A percentile compares a stretch with the other conserved stretches of the same genome.
Evolutionary conservation across 768 basidiomycete species (phyloP).

Genomic region (Suillus decipiens): DNA sequence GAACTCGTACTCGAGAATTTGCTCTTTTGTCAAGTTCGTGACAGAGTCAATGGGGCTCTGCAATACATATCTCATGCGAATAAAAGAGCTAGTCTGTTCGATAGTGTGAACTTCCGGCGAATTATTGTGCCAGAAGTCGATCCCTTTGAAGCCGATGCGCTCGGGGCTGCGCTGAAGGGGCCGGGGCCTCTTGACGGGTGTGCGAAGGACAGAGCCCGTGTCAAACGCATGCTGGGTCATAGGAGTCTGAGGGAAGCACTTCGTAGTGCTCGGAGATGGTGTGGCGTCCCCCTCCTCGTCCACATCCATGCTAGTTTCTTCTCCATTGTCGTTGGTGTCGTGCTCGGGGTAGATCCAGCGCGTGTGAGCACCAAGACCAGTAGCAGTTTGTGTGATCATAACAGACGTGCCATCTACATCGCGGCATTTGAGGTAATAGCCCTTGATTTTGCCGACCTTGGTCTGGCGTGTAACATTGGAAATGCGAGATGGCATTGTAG

Average conservation of each 20-base stretch:
- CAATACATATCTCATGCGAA: slow-evolving; percentile 21
- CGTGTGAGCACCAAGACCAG: slow-evolving; percentile 15
- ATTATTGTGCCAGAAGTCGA: slow-evolving; percentile 24
- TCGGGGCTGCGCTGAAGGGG: slow-evolving; percentile 31
- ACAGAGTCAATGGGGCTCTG: slow-evolving; percentile 22
- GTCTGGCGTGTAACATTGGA: slow-evolving; percentile 4
- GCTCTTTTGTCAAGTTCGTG: slow-evolving; percentile 19
- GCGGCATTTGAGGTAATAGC: slow-evolving; percentile 15
- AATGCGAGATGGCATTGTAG: slow-evolving; percentile 14
- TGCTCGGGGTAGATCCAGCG: slow-evolving; percentile 15
- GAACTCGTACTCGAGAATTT: slow-evolving; percentile 11
- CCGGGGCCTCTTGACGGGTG: slow-evolving; percentile 29
- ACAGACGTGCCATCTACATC: slow-evolving; percentile 16
- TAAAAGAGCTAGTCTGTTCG: neutral
- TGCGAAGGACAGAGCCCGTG: slow-evolving; percentile 32
- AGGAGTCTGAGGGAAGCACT: slow-evolving; percentile 23
- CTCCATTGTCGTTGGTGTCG: slow-evolving; percentile 12
- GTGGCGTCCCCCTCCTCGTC: slow-evolving; percentile 18
- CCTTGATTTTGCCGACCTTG: neutral
- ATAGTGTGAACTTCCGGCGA: slow-evolving; percentile 17
- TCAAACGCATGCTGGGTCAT: slow-evolving; percentile 22
- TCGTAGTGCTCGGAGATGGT: slow-evolving; percentile 7
- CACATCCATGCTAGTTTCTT: slow-evolving; percentile 13
- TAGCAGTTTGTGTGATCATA: slow-evolving; percentile 14
- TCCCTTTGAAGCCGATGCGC: slow-evolving; percentile 31